Evolutionary conservation across 1,284 basidiomycete genomes (phyloP), one percentile per base, ranked within the genome.

Genomic region (Marasmius tenuissimus): DNA sequence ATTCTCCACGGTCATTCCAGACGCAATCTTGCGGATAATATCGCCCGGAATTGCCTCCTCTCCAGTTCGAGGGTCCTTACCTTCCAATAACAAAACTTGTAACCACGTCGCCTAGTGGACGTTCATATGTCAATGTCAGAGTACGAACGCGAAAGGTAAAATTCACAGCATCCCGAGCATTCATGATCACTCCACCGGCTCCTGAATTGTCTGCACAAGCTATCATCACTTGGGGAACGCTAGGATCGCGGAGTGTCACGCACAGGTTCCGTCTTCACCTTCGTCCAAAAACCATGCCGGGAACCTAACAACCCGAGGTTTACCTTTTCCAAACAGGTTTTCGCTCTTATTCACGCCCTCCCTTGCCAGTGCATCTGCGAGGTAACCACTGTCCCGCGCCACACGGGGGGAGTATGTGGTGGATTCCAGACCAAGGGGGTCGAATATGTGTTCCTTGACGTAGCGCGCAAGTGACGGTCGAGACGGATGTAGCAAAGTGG

Each of bases 401-500:
- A 67, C 61, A 1, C 67, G 65, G 40, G 66, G 68, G 3, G 71
- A 71, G 40, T 69, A 72, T 0, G 71, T 73, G 0, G 72, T 72
- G 3, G 68, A 66, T 3, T 48, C 33, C 53, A 72, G 27, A 4
- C 66, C 68, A 0, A 73, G 57, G 1, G 66, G 68, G 14, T 61
- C 62, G 34, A 67, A 66, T 18, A 69, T 65, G 53, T 65, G 54
- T 7, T 63, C 61, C 49, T 66, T 62, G 47, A 69, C 65, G 50
- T 66, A 68, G 18, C 59, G 59, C 7, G 63, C 61, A 49, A 66
- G 66, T 14, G 50, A 20, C 34, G 52, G 52, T 14, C 20, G 50
- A 8, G 42, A 57, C 14, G 52, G 53, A 9, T 67, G 51, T 34
- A 67, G 51, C 14, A 49, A 16, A 16, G 61, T 56, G 33, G 65